Evolutionary conservation across 768 basidiomycete species (phyloP).

Genomic region (Mycena metata): DNA sequence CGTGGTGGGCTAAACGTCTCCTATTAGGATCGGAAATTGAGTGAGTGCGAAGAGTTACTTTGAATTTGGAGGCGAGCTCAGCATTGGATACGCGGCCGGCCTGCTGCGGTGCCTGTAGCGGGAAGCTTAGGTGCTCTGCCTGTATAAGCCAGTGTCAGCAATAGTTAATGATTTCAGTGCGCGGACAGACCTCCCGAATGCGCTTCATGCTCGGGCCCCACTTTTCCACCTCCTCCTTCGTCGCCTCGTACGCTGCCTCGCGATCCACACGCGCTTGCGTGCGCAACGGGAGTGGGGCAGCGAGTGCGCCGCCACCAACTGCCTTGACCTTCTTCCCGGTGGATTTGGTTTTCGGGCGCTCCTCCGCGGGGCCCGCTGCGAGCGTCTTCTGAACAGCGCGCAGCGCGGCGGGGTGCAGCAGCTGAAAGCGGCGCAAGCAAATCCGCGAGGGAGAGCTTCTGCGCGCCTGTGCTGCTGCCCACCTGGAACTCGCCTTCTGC

Average conservation of each 20-base stretch:
- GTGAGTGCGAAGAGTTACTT: slow-evolving; percentile 58
- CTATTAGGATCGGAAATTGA: not conserved
- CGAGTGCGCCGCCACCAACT: slow-evolving; percentile 54
- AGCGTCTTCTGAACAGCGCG: slow-evolving; percentile 70
- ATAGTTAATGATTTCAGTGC: not conserved
- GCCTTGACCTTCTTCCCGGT: slow-evolving; percentile 64
- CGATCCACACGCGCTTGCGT: slow-evolving; percentile 92
- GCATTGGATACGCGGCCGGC: slow-evolving; percentile 73
- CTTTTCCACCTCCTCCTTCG: slow-evolving; percentile 92
- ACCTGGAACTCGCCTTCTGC: slow-evolving; percentile 86
- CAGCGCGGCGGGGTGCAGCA: slow-evolving; percentile 70
- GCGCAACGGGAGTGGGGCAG: slow-evolving; percentile 89
- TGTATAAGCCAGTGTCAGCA: slow-evolving; percentile 45
- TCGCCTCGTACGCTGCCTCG: slow-evolving; percentile 94
- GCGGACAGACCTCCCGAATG: slow-evolving; percentile 80
- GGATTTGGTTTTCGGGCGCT: slow-evolving; percentile 60
- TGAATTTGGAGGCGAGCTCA: slow-evolving; percentile 87
- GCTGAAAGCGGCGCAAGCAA: slow-evolving; percentile 80
- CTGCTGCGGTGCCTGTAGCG: slow-evolving; percentile 73
- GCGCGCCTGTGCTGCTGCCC: slow-evolving; percentile 58
- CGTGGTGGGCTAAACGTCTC: slow-evolving; percentile 76
- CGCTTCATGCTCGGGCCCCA: slow-evolving; percentile 94
- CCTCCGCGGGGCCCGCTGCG: slow-evolving; percentile 44
- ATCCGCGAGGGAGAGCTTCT: slow-evolving; percentile 78
- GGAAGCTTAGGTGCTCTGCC: slow-evolving; percentile 92